Conservation (phyloP, 2,329 filamentous ascomycete species). For the Fusarium euwallaceae region DNA sequence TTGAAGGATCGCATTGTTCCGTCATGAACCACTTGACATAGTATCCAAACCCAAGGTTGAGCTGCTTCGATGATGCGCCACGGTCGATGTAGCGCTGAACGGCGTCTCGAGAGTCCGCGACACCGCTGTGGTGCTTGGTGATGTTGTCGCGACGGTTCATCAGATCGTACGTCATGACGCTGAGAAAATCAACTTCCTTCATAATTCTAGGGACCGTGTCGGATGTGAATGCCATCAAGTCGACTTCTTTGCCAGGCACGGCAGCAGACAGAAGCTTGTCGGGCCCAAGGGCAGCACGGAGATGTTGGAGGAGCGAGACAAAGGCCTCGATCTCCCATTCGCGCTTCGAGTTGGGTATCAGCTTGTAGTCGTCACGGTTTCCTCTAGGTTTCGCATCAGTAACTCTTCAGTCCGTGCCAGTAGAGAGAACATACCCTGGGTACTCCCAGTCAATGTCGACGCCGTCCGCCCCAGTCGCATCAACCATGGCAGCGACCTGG, state of each 20-base stretch:
- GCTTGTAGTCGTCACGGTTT: conserved; percentile 78
- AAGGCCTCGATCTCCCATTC: conserved; percentile 73
- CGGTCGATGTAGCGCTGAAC: conserved; percentile 71
- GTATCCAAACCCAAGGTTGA: conserved; percentile 76
- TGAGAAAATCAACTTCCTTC: conserved; percentile 74
- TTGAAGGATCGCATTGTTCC: conserved; percentile 54
- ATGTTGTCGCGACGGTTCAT: conserved; percentile 76
- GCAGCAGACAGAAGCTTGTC: conserved; percentile 75
- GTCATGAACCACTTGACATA: conserved; percentile 76
- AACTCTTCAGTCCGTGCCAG: not conserved
- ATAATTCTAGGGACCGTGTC: conserved; percentile 70
- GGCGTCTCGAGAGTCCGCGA: conserved; percentile 65
- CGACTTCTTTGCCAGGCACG: conserved; percentile 72
- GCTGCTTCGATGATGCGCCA: conserved; percentile 63
- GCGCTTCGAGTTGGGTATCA: conserved; percentile 71
- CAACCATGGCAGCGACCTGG: conserved; percentile 74
- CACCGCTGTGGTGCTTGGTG: conserved; percentile 75
- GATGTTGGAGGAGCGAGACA: conserved; percentile 69
- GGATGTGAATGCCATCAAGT: conserved; percentile 76
- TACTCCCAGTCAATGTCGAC: conserved; percentile 76
- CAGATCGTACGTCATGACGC: conserved; percentile 77
- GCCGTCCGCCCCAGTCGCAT: conserved; percentile 74
- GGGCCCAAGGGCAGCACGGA: conserved; percentile 68
- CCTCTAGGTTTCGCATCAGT: conserved; percentile 57
- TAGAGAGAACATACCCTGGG: conserved; percentile 56